Base-by-base conservation (phyloP, 2,329 filamentous ascomycete genomes). In the Conoideocrella luteorostrata region DNA sequence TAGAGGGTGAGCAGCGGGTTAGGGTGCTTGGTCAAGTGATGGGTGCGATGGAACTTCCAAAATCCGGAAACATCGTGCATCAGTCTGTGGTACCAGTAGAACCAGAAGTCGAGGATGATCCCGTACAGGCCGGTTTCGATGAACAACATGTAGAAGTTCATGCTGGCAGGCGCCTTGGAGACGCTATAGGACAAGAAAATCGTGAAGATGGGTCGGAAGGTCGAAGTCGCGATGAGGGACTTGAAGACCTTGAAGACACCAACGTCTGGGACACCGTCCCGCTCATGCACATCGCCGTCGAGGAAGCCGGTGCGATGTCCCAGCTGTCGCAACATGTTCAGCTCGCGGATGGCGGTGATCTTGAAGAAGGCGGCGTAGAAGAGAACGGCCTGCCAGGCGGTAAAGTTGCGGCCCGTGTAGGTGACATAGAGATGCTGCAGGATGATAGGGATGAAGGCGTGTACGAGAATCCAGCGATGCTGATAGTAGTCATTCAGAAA, bases 11-110 rank as follows among this genome's bases (percentile, higher is more conserved):
- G 24, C 13, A 46, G 40, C 12, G 44, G 44, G 20, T 46, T 46
- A 2, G 44, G 44, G 12, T 46, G 44, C 40, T 46, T 46, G 29
- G 44, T 46, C 4, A 46, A 40, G 29, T 46, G 44, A 23, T 46
- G 44, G 1, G 44, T 46, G 21, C 44, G 44, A 30, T 46, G 44
- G 13, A 40, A 46, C 29, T 46, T 43, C 44, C 44, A 46, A 5
- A 46, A 36, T 2, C 40, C 18, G 7, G 35, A 7, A 3, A 46
- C 44, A 11, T 46, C 40, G 5, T 46, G 44, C 44, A 46, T 46
- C 18, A 46, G 29, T n/a, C 44, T 12, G 28, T 46, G 44, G n/a
- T 46, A 46, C 44, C 44, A 46, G 35, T 46, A 46, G 44, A 46
- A 46, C 23, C 40, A 46, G 20, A 46, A 46, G 23, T 46, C 44